Evolutionary conservation across 1,139 yeast species (phyloP), one percentile per base, ranked within the genome.

Genomic region (Blastobotrys malaysiensis): DNA sequence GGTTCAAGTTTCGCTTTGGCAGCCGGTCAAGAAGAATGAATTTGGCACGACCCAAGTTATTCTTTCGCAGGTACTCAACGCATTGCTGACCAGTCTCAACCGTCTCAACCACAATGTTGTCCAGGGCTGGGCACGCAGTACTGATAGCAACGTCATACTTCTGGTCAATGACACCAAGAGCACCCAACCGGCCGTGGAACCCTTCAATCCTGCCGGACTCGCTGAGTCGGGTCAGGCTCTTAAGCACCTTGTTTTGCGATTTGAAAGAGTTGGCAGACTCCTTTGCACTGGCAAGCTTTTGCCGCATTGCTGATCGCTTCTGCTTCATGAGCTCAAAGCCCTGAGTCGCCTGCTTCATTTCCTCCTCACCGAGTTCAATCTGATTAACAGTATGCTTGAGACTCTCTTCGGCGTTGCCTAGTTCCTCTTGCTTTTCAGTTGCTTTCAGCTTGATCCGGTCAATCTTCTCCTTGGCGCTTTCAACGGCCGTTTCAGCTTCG

Each of bases 51-150:
- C 99, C 99, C 44, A 91, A 76, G 58, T 85, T 84, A 64, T 88
- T 87, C 64, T 86, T 85, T 56, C 98, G 78, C 65, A 95, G 77
- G 63, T 88, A 86, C 53, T 88, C 95, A 57, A 95, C 88, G 70
- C 99, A 93, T 50, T 82, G 82, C 67, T 90, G 97, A 0, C 97
- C 99, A 27, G 88, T 86, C 63, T 88, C 97, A 9, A 93, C 98
- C 0, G 91, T 83, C 52, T 90, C 97, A 2, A 95, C 98, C 18
- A 95, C 98, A 77, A 90, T 83, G 54, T 95, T 93, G 66, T 91
- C 96, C 55, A 95, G 75, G 9, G 93, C 84, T 1, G 96, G 91
- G 63, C 95, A 89, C 0, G 97, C 99, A 0, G 99, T 93, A 0
- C 98, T 90, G 20, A 95, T 82, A 0, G 99, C 99, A 52, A 90